These are phyloP conservation scores for Orbilia brochopaga DNA, from an alignment of 2,329 filamentous ascomycete species.

Conservation along the genomic window DNA sequence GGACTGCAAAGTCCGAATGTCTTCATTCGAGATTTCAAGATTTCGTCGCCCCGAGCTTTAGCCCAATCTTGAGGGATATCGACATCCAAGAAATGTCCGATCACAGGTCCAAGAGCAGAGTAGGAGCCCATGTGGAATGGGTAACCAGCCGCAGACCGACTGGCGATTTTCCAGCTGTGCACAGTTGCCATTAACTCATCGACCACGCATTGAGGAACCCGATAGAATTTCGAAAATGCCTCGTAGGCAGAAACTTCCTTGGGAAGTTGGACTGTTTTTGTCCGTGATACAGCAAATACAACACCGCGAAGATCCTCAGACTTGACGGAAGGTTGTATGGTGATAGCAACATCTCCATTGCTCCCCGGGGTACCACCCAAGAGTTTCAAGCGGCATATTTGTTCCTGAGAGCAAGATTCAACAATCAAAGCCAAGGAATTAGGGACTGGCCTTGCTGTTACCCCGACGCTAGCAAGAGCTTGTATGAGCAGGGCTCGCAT, in stretches of 20 bases:
- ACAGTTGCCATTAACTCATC: not conserved
- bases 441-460: not conserved
- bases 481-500: not conserved
- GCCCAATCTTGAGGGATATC: conserved; percentile 1
- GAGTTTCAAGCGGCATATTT: not conserved
- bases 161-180: not conserved
- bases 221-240: not conserved
- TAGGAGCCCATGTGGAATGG: conserved; percentile 3
- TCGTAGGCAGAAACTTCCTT: not conserved
- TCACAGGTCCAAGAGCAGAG: conserved; percentile 4
- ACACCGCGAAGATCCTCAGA: not conserved
- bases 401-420: not conserved
- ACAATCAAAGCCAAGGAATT: not conserved
- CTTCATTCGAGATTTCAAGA: not conserved
- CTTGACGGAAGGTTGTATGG: not conserved
- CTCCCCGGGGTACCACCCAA: not conserved
- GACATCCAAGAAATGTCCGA: not conserved
- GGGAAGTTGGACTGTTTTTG: not conserved
- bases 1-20: not conserved
- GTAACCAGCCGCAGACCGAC: not conserved
- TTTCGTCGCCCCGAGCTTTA: not conserved
- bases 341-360: not conserved
- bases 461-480: not conserved
- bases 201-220: conserved; percentile 1
- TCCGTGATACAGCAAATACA: not conserved